Evolutionary conservation across 169 alveolate species (phyloP).

Genomic region (Eimeria brunetti): DNA sequence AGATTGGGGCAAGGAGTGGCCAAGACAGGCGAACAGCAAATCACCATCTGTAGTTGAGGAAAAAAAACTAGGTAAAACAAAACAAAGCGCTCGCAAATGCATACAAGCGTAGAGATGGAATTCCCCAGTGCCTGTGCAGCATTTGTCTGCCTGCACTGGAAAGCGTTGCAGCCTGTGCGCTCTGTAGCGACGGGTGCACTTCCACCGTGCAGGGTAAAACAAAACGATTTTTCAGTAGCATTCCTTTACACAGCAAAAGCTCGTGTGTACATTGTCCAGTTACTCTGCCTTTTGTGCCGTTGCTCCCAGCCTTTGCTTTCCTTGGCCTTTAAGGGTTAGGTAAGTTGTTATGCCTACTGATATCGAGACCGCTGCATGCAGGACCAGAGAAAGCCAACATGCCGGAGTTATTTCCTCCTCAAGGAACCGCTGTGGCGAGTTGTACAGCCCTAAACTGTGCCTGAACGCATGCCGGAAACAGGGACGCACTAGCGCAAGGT

Average conservation of each 20-base stretch:
- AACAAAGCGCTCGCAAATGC: neutral
- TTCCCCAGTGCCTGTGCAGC: neutral
- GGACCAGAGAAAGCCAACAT: slow-evolving; percentile 47
- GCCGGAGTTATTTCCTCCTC: slow-evolving; percentile 22
- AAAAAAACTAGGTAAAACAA: neutral
- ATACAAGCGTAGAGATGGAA: neutral
- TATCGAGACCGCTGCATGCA: slow-evolving; percentile 2
- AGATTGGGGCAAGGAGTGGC: neutral
- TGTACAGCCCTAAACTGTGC: slow-evolving; percentile 28
- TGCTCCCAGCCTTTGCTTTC: slow-evolving; percentile 8
- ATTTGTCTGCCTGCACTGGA: neutral
- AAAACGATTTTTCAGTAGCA: neutral
- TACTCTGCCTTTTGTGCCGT: slow-evolving; percentile 4
- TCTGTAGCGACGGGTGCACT: neutral
- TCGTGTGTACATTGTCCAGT: neutral
- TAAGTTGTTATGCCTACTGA: slow-evolving; percentile 27
- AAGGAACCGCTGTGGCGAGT: slow-evolving; percentile 5
- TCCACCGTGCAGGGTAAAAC: neutral
- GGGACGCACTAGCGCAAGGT: neutral
- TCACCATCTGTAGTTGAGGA: neutral
- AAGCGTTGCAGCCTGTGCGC: neutral
- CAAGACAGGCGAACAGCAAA: neutral
- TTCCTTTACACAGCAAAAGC: neutral
- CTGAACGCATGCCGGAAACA: neutral
- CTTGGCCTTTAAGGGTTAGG: slow-evolving; percentile 32